phyloP scores from a whole-genome alignment of 2,329 filamentous ascomycete genomes.

The Dactylella cylindrospora region DNA sequence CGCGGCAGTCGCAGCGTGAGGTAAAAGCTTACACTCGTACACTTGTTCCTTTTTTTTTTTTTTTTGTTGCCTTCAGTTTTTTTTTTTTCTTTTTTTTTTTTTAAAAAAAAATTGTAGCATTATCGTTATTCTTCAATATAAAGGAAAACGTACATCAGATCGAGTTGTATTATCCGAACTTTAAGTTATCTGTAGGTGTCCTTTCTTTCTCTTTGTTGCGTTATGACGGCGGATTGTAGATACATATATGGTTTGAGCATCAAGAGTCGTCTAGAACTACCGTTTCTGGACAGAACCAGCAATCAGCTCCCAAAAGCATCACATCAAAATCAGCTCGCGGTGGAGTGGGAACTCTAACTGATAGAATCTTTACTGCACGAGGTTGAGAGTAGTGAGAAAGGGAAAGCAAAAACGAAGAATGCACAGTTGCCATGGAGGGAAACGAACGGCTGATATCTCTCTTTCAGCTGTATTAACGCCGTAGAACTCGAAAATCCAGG shows the following conservation, averaged over 20 bases:
- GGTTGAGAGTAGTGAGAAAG: too few relatives aligned
- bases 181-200: background rate
- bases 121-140: background rate
- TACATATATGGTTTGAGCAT: background rate
- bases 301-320: slow-evolving; percentile 19
- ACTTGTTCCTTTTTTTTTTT: background rate
- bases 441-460: too few relatives aligned
- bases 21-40: background rate
- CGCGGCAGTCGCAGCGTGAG: too few relatives aligned
- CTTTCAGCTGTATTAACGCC: too few relatives aligned
- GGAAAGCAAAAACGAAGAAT: slow-evolving; percentile 16
- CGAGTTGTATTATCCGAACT: background rate
- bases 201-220: background rate
- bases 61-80: background rate
- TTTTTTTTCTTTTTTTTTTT: background rate
- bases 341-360: too few relatives aligned
- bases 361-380: too few relatives aligned
- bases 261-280: slow-evolving; percentile 20
- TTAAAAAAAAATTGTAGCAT: background rate
- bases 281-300: slow-evolving; percentile 14
- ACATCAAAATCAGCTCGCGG: slow-evolving; percentile 9
- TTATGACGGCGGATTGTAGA: background rate
- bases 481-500: too few relatives aligned
- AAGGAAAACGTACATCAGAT: too few relatives aligned
- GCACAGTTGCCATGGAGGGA: background rate